Percentiles rank a stretch among this genome's conserved stretches.
phyloP scores from a whole-genome alignment of 257 asterid species.

The Handroanthus guayacan region DNA sequence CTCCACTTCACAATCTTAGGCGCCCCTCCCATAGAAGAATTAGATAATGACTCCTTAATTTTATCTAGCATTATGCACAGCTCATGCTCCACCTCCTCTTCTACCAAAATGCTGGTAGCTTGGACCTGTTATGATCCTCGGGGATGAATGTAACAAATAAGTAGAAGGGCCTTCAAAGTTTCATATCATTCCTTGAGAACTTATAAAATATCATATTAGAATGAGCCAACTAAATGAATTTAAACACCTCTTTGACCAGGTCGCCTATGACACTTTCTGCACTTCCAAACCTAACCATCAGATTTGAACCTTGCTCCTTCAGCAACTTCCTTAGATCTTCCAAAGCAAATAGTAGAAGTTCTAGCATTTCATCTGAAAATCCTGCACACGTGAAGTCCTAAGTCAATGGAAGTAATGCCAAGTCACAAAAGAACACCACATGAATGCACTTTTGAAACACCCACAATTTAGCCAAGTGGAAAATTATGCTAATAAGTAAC shows the following conservation, averaged over 20 bases:
- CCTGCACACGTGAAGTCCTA: slow-evolving; percentile 50
- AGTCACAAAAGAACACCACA: slow-evolving; percentile 12
- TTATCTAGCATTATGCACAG: slow-evolving; percentile 57
- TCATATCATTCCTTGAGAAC: slow-evolving; percentile 41
- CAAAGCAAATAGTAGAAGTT: slow-evolving; percentile 75
- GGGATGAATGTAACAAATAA: slow-evolving; percentile 52
- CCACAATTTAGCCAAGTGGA: slow-evolving; percentile 10
- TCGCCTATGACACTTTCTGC: slow-evolving; percentile 68
- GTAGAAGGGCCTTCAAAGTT: slow-evolving; percentile 36
- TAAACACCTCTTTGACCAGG: slow-evolving; percentile 70
- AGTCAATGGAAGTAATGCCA: slow-evolving; percentile 13
- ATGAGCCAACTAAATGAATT: slow-evolving; percentile 42
- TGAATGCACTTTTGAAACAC: slow-evolving; percentile 6
- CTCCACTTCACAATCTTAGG: slow-evolving; percentile 68
- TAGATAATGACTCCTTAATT: slow-evolving; percentile 54
- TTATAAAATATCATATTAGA: slow-evolving; percentile 34
- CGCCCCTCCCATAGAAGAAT: slow-evolving; percentile 45
- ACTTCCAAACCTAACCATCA: slow-evolving; percentile 82
- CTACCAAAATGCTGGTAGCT: slow-evolving; percentile 68
- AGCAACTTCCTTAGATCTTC: slow-evolving; percentile 77
- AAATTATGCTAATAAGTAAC: neutral
- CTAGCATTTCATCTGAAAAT: slow-evolving; percentile 79
- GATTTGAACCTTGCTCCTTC: slow-evolving; percentile 74
- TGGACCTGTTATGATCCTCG: slow-evolving; percentile 71
- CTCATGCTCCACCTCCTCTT: slow-evolving; percentile 88